Percentiles rank a stretch among this genome's conserved stretches.
Conservation (phyloP, 2,329 filamentous ascomycete genomes). For the Stromatinia cepivora region DNA sequence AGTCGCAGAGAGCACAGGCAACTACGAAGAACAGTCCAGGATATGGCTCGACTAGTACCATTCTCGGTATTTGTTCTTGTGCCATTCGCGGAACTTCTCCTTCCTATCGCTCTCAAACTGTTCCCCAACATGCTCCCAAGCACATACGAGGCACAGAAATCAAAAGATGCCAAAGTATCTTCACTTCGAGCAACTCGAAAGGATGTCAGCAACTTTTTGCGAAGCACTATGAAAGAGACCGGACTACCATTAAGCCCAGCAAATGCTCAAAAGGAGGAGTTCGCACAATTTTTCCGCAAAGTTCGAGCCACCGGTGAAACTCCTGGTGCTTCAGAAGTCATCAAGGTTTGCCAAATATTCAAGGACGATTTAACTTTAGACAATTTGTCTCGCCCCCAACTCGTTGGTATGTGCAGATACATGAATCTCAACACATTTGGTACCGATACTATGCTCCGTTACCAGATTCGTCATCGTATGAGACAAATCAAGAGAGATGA, state of each 20-base stretch:
- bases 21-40: conserved; percentile 88
- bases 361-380: conserved; percentile 96
- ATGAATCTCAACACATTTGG: conserved; percentile 97
- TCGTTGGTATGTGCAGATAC: conserved; percentile 97
- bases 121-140: conserved; percentile 98
- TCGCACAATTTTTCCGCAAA: conserved; percentile 96
- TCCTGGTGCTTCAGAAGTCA: conserved; percentile 85
- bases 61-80: conserved; percentile 98
- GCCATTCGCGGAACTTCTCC: conserved; percentile 88
- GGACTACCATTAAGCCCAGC: conserved; percentile 82
- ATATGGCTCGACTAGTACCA: conserved; percentile 86
- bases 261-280: conserved; percentile 89
- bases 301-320: conserved; percentile 86
- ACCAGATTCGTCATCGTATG: conserved; percentile 97
- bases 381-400: conserved; percentile 91
- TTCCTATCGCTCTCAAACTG: conserved; percentile 86
- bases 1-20: conserved; percentile 91
- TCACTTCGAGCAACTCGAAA: conserved; percentile 82
- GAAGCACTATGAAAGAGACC: conserved; percentile 87
- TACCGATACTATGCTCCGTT: conserved; percentile 95
- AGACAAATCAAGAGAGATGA: conserved; percentile 99
- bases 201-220: conserved; percentile 88
- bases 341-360: conserved; percentile 99
- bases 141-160: conserved; percentile 91
- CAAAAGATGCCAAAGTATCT: conserved; percentile 84